Evolutionary conservation across 257 asterid genomes (phyloP), one percentile per base, ranked within the genome.

Genomic region (Plantago major): DNA sequence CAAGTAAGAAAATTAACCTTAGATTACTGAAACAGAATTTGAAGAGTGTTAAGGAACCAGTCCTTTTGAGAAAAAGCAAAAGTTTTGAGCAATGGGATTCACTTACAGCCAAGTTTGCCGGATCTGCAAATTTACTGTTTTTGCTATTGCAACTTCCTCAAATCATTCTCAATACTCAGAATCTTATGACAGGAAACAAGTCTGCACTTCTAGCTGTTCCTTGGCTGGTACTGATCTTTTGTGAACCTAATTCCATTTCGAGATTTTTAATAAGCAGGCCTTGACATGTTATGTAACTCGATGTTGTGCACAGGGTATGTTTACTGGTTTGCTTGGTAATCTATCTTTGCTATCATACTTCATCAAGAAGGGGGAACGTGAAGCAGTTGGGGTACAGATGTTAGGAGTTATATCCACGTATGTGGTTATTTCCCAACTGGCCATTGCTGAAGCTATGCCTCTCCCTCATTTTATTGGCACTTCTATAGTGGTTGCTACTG

Each of bases 371-470:
- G 83, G 69, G 80, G 99, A 93, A 76, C 79, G 81, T 40, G 99
- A 87, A 74, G 97, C 84, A 30, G 93, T 77, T 22, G 76, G 80
- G 52, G 99, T 89, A 71, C 99, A 93, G 74, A 77, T 94, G 5
- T 68, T 87, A 48, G 99, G 99, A 69, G 94, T 85, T 18, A 67
- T 93, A 54, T 85, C 97, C 51, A 86, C 75, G 13, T 93, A 87
- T 56, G 73, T 85, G 37, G 99, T 93, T 62, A 74, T 89, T 72
- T 63, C 86, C 64, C 99, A 93, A 83, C 77, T 93, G 75, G 91
- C 96, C 46, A 79, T 93, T 66, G 99, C 95, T 48, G 86, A 82
- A 78, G 95, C 99, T 68, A 93, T 93, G 99, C 99, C 99, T 73
- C 52, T 78, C 62, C 97, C 96, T 76, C 96, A 93, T 9, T 93